Evolutionary conservation across 495 filamentous ascomycete genomes (phyloP).

Genomic region (Cladorrhinum samala): DNA sequence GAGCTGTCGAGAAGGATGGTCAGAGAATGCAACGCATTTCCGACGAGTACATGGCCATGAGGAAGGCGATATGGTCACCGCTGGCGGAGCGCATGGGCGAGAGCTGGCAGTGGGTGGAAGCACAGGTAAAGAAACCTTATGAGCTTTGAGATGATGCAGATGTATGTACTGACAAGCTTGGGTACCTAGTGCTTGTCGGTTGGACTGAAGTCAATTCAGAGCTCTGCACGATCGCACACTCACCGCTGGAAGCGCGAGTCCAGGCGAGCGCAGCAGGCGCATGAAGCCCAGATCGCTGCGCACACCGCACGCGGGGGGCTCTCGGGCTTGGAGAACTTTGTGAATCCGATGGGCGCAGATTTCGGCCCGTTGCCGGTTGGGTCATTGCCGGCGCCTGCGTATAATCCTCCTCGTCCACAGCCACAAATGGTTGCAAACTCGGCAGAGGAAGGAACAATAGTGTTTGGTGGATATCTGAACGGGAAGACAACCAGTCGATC

Average conservation of each 20-base stretch:
- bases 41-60: slow-evolving; percentile 58
- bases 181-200: slow-evolving; percentile 39
- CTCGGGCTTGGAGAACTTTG: neutral
- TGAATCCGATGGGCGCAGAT: no score
- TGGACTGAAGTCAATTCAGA: slow-evolving; percentile 44
- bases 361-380: no score
- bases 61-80: slow-evolving; percentile 63
- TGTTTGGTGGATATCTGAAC: slow-evolving; percentile 4
- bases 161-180: neutral
- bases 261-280: neutral
- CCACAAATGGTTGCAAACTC: neutral
- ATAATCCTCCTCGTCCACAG: neutral
- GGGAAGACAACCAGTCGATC: neutral
- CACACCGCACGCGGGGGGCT: neutral
- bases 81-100: slow-evolving; percentile 57
- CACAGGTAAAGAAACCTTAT: no score
- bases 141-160: no score
- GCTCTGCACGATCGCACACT: slow-evolving; percentile 37
- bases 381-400: no score
- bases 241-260: slow-evolving; percentile 36
- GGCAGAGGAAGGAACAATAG: neutral
- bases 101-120: slow-evolving; percentile 63
- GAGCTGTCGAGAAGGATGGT: slow-evolving; percentile 58
- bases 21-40: slow-evolving; percentile 57
- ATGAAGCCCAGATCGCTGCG: slow-evolving; percentile 1